Evolutionary conservation across 2,329 filamentous ascomycete genomes (phyloP).

Genomic region (Cadophora gregata): DNA sequence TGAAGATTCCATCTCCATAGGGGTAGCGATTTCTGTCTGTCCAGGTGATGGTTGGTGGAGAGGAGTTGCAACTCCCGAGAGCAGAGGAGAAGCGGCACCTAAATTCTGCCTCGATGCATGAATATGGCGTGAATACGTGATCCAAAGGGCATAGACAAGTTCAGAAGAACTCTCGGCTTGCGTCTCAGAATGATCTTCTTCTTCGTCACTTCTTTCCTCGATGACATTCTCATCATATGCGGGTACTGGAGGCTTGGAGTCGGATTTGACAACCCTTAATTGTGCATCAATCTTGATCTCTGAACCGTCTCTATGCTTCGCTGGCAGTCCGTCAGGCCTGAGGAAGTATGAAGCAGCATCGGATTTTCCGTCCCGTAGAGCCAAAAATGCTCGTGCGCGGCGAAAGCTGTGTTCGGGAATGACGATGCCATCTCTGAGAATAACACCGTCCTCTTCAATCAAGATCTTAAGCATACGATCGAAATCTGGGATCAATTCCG

Average conservation of each 20-base stretch:
- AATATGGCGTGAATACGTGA: slow-evolving; percentile 93
- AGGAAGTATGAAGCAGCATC: slow-evolving; percentile 82
- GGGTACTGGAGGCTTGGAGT: slow-evolving; percentile 61
- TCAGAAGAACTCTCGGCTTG: slow-evolving; percentile 67
- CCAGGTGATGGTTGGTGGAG: slow-evolving; percentile 80
- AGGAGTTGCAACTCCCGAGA: slow-evolving; percentile 72
- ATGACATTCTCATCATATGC: slow-evolving; percentile 67
- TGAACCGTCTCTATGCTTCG: slow-evolving; percentile 87
- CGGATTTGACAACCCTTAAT: slow-evolving; percentile 94
- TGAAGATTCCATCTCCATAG: slow-evolving; percentile 62
- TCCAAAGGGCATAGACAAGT: slow-evolving; percentile 93
- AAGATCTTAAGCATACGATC: slow-evolving; percentile 82
- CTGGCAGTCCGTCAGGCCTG: slow-evolving; percentile 81
- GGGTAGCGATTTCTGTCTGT: slow-evolving; percentile 66
- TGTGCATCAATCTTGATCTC: slow-evolving; percentile 95
- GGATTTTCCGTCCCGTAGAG: slow-evolving; percentile 80
- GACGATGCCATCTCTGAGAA: slow-evolving; percentile 90
- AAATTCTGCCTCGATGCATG: slow-evolving; percentile 72
- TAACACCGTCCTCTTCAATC: slow-evolving; percentile 84
- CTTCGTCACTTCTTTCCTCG: slow-evolving; percentile 64
- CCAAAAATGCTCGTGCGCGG: slow-evolving; percentile 82
- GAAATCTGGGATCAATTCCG: slow-evolving; percentile 83
- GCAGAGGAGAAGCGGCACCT: slow-evolving; percentile 66
- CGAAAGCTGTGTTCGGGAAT: slow-evolving; percentile 96
- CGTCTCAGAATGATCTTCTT: slow-evolving; percentile 45